Evolutionary conservation across 2,329 filamentous ascomycete genomes (phyloP).

Genomic region (Raffaelea ambrosiae): DNA sequence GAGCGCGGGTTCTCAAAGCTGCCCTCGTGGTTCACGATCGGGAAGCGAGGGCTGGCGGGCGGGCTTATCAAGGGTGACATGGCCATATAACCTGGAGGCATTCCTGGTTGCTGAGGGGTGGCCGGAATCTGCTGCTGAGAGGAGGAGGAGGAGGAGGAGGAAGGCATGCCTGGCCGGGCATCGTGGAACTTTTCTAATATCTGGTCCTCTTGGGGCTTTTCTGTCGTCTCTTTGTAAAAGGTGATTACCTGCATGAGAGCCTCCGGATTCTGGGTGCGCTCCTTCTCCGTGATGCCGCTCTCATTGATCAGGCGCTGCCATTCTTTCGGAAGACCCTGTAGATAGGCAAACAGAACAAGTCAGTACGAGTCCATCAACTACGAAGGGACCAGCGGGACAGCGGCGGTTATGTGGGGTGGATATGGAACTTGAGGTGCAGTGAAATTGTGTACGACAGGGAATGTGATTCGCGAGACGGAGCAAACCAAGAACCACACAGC

Average conservation of each 20-base stretch:
- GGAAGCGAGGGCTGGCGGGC: conserved; percentile 78
- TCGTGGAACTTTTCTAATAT: conserved; percentile 96
- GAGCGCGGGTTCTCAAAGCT: conserved; percentile 97
- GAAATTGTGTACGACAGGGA: neutral
- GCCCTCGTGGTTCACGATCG: conserved; percentile 72
- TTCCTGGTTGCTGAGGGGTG: conserved; percentile 26
- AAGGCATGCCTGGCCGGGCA: conserved; percentile 50
- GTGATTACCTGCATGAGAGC: conserved; percentile 92
- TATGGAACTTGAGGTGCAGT: neutral
- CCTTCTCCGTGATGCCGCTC: conserved; percentile 91
- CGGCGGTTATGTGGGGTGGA: conserved; percentile 8
- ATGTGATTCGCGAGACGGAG: neutral
- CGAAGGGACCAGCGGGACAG: too few species aligned
- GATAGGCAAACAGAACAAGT: neutral
- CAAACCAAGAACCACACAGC: neutral
- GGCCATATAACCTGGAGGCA: conserved; percentile 46
- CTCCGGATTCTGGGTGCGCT: conserved; percentile 91
- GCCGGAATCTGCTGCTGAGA: conserved; percentile 26
- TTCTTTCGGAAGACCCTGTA: conserved; percentile 88
- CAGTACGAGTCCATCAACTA: too few species aligned
- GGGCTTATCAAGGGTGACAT: conserved; percentile 63
- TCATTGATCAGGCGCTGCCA: conserved; percentile 95
- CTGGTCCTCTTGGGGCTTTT: conserved; percentile 70
- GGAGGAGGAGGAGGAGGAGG: conserved; percentile 34
- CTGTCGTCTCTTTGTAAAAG: conserved; percentile 93